Evolutionary conservation across 2,329 filamentous ascomycete genomes (phyloP), one percentile per base, ranked within the genome.

Genomic region (Aspergillus transmontanensis): DNA sequence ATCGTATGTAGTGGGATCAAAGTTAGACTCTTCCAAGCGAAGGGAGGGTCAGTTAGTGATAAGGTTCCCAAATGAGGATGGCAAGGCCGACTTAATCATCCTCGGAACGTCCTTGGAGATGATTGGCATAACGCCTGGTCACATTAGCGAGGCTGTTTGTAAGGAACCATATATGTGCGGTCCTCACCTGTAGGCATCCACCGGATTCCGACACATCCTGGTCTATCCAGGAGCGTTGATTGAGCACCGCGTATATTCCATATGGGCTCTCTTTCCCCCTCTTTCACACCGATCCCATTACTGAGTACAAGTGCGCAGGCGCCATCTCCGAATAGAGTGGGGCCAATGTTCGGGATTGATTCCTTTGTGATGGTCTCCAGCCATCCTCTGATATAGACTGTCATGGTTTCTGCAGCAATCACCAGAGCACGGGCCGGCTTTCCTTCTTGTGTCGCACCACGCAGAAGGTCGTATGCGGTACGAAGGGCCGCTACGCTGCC

Each of bases 1-100:
- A 21, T 61, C 59, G 11, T 61, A 61, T 4, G 14, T 28, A 11
- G n/a, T 39, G 4, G 53, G 51, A 7, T 61, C 43, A 46, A 26
- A 58, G 11, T 58, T 58, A 1, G 12, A 28, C 39, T 32, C 30
- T 10, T 58, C 41, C 6, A 36, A 21, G 19, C 41, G 16, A 14
- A 46, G 56, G 4, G 36, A 45, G 11, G 36, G 2, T 21, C 19
- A 45, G 14, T 14, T 30, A 7, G 5, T 28, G 6, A 58, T 58
- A 10, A 58, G 41, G 3, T 46, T 16, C 7, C 21, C 36, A n/a
- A 58, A 58, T 3, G n/a, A 23, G 0, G 39, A 32, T 14, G 56
- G 41, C 16, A 58, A 34, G n/a, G 19, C 16, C 0, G 26, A n/a
- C 36, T 26, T 9, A 2, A 46, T 34, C 9, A 26, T 10, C 26